Evolutionary conservation across 1,284 basidiomycete genomes (phyloP).

Genomic region (Porogramme epimiltina): DNA sequence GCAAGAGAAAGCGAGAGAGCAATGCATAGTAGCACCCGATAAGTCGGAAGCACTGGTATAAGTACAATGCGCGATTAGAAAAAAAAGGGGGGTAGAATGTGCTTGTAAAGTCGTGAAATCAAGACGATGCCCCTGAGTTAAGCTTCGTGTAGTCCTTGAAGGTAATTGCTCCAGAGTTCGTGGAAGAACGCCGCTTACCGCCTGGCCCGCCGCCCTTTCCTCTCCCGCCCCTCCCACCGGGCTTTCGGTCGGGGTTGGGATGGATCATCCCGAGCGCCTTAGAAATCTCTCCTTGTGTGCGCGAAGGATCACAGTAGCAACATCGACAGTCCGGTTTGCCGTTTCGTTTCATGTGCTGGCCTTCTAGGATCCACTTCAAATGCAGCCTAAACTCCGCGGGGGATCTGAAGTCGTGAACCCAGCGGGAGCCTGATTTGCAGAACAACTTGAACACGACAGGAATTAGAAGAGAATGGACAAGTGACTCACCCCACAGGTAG

Average conservation of each 20-base stretch:
- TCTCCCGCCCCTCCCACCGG: conserved; percentile 1
- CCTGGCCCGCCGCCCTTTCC: background rate
- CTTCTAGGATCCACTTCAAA: conserved; percentile 31
- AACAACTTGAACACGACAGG: background rate
- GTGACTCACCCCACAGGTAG: conserved; percentile 28
- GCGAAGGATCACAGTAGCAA: conserved; percentile 23
- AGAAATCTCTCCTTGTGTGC: conserved; percentile 25
- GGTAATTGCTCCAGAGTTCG: conserved; percentile 8
- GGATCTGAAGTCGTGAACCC: conserved; percentile 27
- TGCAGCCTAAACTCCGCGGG: conserved; percentile 33
- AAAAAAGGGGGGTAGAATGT: background rate
- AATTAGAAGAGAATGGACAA: background rate
- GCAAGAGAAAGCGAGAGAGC: too few species aligned
- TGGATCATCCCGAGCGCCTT: conserved; percentile 9
- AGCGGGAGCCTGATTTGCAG: conserved; percentile 19
- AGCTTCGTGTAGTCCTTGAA: conserved; percentile 28
- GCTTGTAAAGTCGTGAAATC: background rate
- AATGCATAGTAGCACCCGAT: too few species aligned
- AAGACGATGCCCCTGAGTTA: conserved; percentile 5
- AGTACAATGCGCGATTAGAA: too few species aligned
- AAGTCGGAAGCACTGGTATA: too few species aligned
- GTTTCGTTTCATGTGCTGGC: conserved; percentile 22
- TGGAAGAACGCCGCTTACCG: background rate
- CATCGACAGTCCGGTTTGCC: conserved; percentile 26
- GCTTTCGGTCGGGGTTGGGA: conserved; percentile 8